phyloP scores from a whole-genome alignment of 768 basidiomycete species.

The Galerina sulciceps region DNA sequence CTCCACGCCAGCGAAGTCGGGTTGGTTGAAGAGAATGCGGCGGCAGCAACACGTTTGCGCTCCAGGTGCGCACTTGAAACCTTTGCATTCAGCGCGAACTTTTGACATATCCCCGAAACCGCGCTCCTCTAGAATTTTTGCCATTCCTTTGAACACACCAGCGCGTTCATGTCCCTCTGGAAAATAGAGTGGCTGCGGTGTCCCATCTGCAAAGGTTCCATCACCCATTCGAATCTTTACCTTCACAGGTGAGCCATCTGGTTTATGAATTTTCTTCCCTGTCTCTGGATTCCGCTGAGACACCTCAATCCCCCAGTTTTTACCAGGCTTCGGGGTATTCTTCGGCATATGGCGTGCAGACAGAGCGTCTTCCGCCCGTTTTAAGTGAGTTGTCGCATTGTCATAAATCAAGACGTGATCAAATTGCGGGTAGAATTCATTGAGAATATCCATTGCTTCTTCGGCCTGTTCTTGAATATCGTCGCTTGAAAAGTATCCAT shows the following conservation, averaged over 20 bases:
- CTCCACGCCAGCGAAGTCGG: constrained; percentile 40
- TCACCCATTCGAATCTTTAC: constrained; percentile 35
- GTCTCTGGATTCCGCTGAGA: constrained; percentile 12
- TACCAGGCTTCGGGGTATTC: constrained; percentile 16
- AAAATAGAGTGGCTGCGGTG: constrained; percentile 34
- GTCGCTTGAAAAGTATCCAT: constrained; percentile 35
- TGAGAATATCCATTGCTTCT: constrained; percentile 23
- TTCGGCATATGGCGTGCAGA: constrained; percentile 41
- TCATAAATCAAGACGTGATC: constrained; percentile 31
- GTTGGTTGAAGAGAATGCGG: constrained; percentile 40
- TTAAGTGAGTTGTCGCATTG: constrained; percentile 40
- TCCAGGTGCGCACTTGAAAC: constrained; percentile 31
- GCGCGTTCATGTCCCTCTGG: constrained; percentile 22
- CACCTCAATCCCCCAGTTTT: constrained; percentile 24
- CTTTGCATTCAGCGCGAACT: constrained; percentile 30
- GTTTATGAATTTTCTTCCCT: constrained; percentile 24
- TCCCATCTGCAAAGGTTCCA: constrained; percentile 24
- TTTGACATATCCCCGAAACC: constrained; percentile 27
- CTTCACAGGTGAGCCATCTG: constrained; percentile 27
- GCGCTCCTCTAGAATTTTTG: constrained; percentile 30
- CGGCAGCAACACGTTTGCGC: constrained; percentile 34
- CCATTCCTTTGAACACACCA: constrained; percentile 46
- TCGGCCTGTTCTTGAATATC: constrained; percentile 31
- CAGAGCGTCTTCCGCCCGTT: constrained; percentile 30
- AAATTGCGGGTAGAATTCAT: constrained; percentile 28